These are phyloP conservation scores for Asterochloris sp. DNA, from an alignment of 139 green algal species.

Conservation along the genomic window DNA sequence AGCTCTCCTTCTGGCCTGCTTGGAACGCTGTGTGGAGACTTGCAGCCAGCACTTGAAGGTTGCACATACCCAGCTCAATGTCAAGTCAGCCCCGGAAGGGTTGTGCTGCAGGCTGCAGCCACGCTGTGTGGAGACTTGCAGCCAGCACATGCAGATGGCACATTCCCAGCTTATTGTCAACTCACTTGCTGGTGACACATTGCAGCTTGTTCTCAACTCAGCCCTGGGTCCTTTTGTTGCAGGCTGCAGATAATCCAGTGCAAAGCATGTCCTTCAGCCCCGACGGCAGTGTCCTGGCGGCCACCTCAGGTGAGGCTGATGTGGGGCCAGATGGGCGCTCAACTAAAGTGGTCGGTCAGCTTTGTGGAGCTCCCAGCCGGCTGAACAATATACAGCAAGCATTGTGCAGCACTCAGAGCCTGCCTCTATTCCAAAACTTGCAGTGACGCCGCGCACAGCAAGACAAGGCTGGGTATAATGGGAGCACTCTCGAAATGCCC, in stretches of 20 bases:
- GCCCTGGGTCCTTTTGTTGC: background rate
- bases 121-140: background rate
- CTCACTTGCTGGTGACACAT: background rate
- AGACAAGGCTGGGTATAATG: too few relatives aligned
- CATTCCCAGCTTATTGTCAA: background rate
- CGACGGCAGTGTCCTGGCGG: background rate
- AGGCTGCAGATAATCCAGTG: background rate
- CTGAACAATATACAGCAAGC: background rate
- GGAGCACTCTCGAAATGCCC: too few relatives aligned
- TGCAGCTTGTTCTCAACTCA: background rate
- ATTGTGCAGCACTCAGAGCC: background rate
- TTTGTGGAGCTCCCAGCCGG: background rate
- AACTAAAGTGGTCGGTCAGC: background rate
- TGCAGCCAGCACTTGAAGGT: background rate
- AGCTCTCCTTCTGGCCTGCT: background rate
- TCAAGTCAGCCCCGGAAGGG: background rate
- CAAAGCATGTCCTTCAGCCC: background rate
- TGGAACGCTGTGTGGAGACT: background rate
- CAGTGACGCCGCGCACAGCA: background rate
- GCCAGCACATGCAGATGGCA: background rate
- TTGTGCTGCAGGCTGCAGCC: background rate
- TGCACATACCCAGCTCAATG: background rate
- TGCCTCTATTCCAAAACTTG: background rate
- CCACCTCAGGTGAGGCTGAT: background rate
- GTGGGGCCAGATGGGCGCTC: background rate